phyloP scores from a whole-genome alignment of 257 asterid genomes.

The Nyctanthes arbortristis region DNA sequence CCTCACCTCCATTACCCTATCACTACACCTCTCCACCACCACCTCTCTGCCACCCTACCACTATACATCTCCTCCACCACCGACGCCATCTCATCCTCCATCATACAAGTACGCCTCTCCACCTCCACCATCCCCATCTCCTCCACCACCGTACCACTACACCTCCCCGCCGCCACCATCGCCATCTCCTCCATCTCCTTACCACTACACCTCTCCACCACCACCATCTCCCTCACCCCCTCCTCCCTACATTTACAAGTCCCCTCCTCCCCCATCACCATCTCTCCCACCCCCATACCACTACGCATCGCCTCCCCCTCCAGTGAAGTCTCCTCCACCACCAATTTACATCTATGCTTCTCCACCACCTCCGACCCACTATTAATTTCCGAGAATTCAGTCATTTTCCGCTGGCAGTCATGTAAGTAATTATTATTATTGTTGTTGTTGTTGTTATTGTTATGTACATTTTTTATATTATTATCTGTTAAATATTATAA shows the following conservation, averaged over 20 bases:
- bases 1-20: constrained; percentile 7
- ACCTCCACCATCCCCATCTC: constrained; percentile 23
- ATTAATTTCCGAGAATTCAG: constrained; percentile 23
- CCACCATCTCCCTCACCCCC: constrained; percentile 37
- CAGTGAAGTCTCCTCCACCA: constrained; percentile 46
- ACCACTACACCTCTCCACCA: constrained; percentile 29
- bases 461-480: background rate
- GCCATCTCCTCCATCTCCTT: constrained; percentile 38
- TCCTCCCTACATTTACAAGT: constrained; percentile 32
- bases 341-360: constrained; percentile 40
- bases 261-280: constrained; percentile 23
- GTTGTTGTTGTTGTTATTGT: no score
- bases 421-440: constrained; percentile 29
- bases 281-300: constrained; percentile 29
- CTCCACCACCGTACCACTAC: constrained; percentile 39
- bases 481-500: background rate
- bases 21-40: constrained; percentile 33
- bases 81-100: constrained; percentile 24
- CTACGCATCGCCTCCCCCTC: constrained; percentile 59
- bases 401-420: constrained; percentile 22
- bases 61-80: constrained; percentile 9
- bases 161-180: constrained; percentile 53
- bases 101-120: constrained; percentile 34
- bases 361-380: constrained; percentile 53
- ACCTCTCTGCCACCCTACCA: constrained; percentile 28